A percentile compares a stretch with the other conserved stretches of the same genome.
These are phyloP conservation scores for Lepidium africanum DNA, from an alignment of 345 rosid genomes.

Conservation along the genomic window DNA sequence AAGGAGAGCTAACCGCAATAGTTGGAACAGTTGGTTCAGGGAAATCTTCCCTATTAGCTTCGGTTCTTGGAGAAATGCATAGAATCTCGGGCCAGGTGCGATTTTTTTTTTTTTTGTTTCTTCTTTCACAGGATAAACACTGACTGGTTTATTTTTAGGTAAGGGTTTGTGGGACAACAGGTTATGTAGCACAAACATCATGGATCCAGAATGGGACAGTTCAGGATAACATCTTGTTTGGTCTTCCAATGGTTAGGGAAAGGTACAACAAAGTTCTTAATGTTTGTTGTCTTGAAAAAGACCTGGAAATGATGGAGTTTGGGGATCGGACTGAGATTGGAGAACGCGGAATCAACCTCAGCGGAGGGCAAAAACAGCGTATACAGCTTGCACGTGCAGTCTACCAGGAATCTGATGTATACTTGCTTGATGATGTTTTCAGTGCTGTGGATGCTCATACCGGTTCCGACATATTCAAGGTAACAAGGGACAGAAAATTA, in stretches of 20 bases:
- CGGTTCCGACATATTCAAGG: conserved; percentile 89
- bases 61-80: conserved; percentile 95
- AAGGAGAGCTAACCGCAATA: conserved; percentile 79
- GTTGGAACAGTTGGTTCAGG: conserved; percentile 97
- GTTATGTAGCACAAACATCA: conserved; percentile 91
- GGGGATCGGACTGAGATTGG: conserved; percentile 97
- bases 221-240: conserved; percentile 79
- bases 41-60: conserved; percentile 81
- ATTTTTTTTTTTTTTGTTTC: not conserved
- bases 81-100: conserved; percentile 68
- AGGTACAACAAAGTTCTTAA: conserved; percentile 58
- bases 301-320: conserved; percentile 87
- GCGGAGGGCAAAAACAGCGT: conserved; percentile 98
- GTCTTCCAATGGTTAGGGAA: conserved; percentile 60
- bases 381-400: conserved; percentile 92
- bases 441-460: conserved; percentile 99
- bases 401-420: conserved; percentile 81
- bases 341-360: conserved; percentile 93
- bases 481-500: conserved; percentile 2
- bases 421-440: conserved; percentile 88
- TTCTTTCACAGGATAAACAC: not conserved
- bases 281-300: conserved; percentile 78
- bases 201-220: conserved; percentile 95
- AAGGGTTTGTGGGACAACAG: conserved; percentile 68
- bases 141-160: conserved; percentile 34